Evolutionary conservation across 257 asterid species (phyloP).

Genomic region (Solanum microdontum): DNA sequence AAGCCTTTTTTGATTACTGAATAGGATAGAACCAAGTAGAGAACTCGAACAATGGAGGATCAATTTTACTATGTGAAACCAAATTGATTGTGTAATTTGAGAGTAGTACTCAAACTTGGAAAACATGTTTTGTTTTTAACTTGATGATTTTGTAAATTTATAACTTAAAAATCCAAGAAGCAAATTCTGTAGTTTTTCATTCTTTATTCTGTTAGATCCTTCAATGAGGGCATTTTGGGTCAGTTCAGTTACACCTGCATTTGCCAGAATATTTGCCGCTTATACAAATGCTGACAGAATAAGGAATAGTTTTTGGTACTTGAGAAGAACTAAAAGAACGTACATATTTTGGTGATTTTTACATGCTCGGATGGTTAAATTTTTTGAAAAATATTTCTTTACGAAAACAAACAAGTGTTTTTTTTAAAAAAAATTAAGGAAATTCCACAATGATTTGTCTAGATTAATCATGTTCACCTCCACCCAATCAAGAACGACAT

Average conservation of each 20-base stretch:
- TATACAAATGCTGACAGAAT: background rate
- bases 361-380: background rate
- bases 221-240: background rate
- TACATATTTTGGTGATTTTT: background rate
- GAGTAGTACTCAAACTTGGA: background rate
- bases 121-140: background rate
- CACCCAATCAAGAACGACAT: background rate
- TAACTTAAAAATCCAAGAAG: background rate
- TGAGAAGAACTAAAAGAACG: background rate
- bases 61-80: background rate
- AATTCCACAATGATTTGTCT: background rate
- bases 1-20: background rate
- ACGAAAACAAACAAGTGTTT: background rate
- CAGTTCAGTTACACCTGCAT: background rate
- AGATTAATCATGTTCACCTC: background rate
- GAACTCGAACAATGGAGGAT: conserved; percentile 10
- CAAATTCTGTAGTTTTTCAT: background rate
- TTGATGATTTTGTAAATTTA: background rate
- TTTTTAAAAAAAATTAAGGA: background rate
- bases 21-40: conserved; percentile 3
- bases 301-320: background rate
- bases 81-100: background rate
- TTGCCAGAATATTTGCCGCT: background rate
- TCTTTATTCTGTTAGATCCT: background rate
- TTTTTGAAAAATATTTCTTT: background rate